phyloP scores from a whole-genome alignment of 768 basidiomycete species.

The Calocybe indica region DNA sequence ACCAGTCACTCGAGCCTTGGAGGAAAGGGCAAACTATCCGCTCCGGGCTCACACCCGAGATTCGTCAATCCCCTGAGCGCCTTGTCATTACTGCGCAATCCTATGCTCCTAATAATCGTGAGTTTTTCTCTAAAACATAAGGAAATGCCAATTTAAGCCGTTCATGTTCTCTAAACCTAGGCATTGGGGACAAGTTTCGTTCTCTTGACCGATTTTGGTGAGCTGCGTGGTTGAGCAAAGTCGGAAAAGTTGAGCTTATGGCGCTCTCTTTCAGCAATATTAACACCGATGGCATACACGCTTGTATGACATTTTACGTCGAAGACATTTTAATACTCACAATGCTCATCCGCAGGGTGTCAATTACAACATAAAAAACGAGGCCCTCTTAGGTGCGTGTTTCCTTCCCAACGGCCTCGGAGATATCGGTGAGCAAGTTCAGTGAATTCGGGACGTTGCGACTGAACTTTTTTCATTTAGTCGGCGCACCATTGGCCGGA shows the following conservation, averaged over 20 bases:
- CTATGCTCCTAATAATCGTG: neutral
- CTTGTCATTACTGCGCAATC: neutral
- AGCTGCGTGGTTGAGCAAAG: neutral
- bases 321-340: neutral
- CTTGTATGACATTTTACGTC: slow-evolving; percentile 26
- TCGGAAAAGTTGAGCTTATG: neutral
- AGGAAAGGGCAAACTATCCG: neutral
- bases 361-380: slow-evolving; percentile 33
- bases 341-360: slow-evolving; percentile 25
- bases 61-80: neutral
- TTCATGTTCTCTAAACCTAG: neutral
- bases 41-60: neutral
- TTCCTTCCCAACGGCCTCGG: slow-evolving; percentile 39
- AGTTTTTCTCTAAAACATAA: neutral
- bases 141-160: neutral
- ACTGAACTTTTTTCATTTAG: slow-evolving; percentile 16
- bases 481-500: slow-evolving; percentile 44
- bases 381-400: slow-evolving; percentile 33
- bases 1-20: slow-evolving; percentile 31
- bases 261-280: neutral
- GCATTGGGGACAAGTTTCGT: neutral
- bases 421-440: slow-evolving; percentile 23
- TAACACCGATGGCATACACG: slow-evolving; percentile 37
- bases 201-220: neutral
- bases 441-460: slow-evolving; percentile 1